Evolutionary conservation across 108 stramenopile species (phyloP).

Genomic region (Nannochloropsis gaditana): DNA sequence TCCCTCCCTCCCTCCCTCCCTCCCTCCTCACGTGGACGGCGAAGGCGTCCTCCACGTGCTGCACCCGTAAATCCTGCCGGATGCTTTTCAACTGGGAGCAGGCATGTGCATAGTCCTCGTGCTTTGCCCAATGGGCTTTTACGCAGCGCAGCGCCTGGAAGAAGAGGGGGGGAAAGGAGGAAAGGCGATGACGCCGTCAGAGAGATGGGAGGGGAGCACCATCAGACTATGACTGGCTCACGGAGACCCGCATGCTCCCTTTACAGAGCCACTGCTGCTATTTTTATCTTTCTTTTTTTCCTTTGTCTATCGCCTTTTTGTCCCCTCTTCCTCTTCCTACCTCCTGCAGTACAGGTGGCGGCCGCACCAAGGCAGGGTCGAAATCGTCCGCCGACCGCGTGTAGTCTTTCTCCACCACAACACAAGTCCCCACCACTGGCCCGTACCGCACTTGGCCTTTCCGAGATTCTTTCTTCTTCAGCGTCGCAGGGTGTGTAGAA

Average conservation of each 20-base stretch:
- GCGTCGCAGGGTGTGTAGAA: not conserved
- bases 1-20: slow-evolving; percentile 9
- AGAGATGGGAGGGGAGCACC: not conserved
- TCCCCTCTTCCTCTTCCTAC: not conserved
- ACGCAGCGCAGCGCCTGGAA: not conserved
- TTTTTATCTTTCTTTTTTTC: not conserved
- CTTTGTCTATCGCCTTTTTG: not conserved
- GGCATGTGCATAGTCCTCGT: not conserved
- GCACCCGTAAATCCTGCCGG: not conserved
- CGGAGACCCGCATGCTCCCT: no score
- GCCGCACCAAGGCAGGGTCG: not conserved
- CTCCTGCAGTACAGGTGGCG: not conserved
- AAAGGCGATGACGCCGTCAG: not conserved
- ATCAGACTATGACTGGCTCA: no score
- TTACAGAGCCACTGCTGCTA: no score
- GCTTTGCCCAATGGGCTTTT: not conserved
- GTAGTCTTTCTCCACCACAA: not conserved
- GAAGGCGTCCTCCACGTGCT: not conserved
- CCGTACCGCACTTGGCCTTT: not conserved
- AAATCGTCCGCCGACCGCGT: not conserved
- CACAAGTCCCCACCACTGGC: not conserved
- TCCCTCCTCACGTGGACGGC: not conserved
- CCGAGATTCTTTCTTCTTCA: not conserved
- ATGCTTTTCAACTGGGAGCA: not conserved
- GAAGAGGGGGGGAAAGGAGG: not conserved